Evolutionary conservation across 1,139 yeast genomes (phyloP).

Genomic region (Ogataea hybrid): DNA sequence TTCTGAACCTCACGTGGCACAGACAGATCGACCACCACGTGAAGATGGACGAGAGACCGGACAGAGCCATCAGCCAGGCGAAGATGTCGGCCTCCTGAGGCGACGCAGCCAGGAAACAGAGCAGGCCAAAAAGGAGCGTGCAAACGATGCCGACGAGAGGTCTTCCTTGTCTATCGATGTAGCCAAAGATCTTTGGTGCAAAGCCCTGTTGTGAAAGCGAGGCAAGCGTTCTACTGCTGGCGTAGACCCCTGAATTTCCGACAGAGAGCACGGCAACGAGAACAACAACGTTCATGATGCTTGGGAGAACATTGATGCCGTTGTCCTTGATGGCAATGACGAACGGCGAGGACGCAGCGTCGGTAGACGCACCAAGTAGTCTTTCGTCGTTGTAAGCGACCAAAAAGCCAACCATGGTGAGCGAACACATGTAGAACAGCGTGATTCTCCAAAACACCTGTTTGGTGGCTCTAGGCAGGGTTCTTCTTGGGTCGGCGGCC

Average conservation of each 20-base stretch:
- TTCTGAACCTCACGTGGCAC: conserved; percentile 76
- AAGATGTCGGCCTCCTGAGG: conserved; percentile 63
- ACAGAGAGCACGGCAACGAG: conserved; percentile 66
- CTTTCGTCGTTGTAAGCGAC: conserved; percentile 56
- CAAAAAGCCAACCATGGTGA: conserved; percentile 55
- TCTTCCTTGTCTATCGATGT: conserved; percentile 72
- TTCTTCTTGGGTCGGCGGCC: conserved; percentile 62
- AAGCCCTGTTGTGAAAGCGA: conserved; percentile 83
- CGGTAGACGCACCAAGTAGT: conserved; percentile 46
- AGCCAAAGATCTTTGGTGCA: conserved; percentile 72
- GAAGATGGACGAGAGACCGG: conserved; percentile 80
- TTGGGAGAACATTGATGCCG: conserved; percentile 55
- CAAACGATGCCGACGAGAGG: conserved; percentile 65
- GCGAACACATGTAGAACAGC: conserved; percentile 54
- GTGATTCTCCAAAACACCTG: conserved; percentile 67
- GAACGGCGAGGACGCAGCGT: conserved; percentile 62
- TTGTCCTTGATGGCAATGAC: conserved; percentile 61
- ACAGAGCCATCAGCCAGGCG: conserved; percentile 77
- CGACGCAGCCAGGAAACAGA: conserved; percentile 73
- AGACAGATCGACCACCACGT: conserved; percentile 81
- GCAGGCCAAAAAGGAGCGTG: conserved; percentile 59
- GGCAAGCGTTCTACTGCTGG: conserved; percentile 77
- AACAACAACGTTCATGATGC: conserved; percentile 71
- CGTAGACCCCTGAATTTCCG: conserved; percentile 76
- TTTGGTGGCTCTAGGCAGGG: conserved; percentile 61